phyloP scores from a whole-genome alignment of 2,329 filamentous ascomycete genomes.

The Emydomyces testavorans region DNA sequence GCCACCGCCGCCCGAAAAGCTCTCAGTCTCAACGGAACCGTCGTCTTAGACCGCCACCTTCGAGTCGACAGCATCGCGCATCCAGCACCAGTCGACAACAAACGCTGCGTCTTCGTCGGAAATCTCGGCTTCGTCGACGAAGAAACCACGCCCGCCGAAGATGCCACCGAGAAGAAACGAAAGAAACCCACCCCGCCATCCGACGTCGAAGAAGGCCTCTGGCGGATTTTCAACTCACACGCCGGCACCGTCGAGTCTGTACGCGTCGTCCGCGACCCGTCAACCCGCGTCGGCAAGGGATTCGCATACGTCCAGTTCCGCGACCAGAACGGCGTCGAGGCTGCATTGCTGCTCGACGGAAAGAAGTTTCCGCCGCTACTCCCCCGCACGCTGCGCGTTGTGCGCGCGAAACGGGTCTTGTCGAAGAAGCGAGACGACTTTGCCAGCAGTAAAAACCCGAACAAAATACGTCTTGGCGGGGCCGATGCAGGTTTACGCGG shows the following conservation, averaged over 20 bases:
- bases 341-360: slow-evolving; percentile 74
- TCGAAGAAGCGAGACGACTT: slow-evolving; percentile 36
- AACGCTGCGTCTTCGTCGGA: slow-evolving; percentile 88
- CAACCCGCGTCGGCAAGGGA: slow-evolving; percentile 88
- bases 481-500: slow-evolving; percentile 26
- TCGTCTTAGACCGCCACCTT: slow-evolving; percentile 76
- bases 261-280: slow-evolving; percentile 76
- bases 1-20: slow-evolving; percentile 64
- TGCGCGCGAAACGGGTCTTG: slow-evolving; percentile 56
- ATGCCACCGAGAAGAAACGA: slow-evolving; percentile 59
- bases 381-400: slow-evolving; percentile 76
- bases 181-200: slow-evolving; percentile 58
- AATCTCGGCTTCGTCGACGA: slow-evolving; percentile 95
- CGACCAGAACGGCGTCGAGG: slow-evolving; percentile 78
- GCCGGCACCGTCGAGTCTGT: slow-evolving; percentile 78
- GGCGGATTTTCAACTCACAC: slow-evolving; percentile 33
- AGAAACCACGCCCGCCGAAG: slow-evolving; percentile 53
- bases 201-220: slow-evolving; percentile 76
- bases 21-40: slow-evolving; percentile 66
- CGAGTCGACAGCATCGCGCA: slow-evolving; percentile 86
- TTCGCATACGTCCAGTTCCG: slow-evolving; percentile 97
- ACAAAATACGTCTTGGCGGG: slow-evolving; percentile 4
- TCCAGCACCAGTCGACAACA: slow-evolving; percentile 68
- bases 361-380: slow-evolving; percentile 93
- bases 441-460: slow-evolving; percentile 14